phyloP scores from a whole-genome alignment of 2,329 filamentous ascomycete genomes.

The Phaeosphaeria sp. region DNA sequence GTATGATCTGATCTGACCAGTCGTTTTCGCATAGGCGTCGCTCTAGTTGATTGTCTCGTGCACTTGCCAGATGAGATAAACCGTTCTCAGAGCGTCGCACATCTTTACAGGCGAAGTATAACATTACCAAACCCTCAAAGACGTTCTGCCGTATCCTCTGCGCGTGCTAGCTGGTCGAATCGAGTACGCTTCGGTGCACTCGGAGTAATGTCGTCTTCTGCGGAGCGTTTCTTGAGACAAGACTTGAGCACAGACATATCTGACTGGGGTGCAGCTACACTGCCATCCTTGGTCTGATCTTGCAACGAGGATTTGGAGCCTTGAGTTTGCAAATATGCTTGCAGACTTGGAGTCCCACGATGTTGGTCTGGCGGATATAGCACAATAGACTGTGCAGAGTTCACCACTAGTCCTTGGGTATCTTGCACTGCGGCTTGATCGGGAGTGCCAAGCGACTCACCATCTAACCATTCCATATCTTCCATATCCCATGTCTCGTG shows the following conservation, averaged over 20 bases:
- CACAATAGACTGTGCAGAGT: background rate
- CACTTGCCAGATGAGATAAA: too few species aligned
- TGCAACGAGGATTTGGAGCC: background rate
- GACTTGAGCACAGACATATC: background rate
- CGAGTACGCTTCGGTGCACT: background rate
- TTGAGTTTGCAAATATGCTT: background rate
- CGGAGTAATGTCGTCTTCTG: background rate
- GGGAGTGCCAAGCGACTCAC: background rate
- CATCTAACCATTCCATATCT: background rate
- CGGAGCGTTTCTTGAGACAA: background rate
- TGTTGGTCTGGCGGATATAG: background rate
- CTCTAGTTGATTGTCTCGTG: too few species aligned
- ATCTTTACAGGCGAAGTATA: too few species aligned
- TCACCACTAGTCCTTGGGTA: background rate
- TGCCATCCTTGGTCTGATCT: background rate
- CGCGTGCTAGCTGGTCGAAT: background rate
- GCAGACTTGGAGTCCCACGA: too few species aligned
- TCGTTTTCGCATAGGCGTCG: too few species aligned
- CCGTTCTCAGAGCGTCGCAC: too few species aligned
- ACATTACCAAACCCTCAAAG: background rate
- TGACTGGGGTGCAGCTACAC: background rate
- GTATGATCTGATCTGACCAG: too few species aligned
- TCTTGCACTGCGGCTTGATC: background rate
- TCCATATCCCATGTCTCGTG: background rate
- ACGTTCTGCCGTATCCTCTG: background rate